phyloP scores from a whole-genome alignment of 2,329 filamentous ascomycete species.

The Fusarium duplospermum region DNA sequence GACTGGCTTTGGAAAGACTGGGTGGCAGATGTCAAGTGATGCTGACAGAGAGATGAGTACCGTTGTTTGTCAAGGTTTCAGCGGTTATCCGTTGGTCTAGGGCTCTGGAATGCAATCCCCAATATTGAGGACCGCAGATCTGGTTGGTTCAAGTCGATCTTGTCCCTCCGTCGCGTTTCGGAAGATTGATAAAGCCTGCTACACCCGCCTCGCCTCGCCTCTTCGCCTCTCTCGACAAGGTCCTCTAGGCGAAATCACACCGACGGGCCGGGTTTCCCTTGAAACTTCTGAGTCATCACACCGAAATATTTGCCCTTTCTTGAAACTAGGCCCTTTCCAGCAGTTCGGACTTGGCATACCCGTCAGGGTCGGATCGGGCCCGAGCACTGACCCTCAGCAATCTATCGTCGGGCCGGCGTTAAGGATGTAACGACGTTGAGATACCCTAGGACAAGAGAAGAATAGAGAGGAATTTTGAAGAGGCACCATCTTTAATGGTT shows the following conservation, averaged over 20 bases:
- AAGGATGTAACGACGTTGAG: neutral
- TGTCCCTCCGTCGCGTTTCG: neutral
- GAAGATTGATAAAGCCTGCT: neutral
- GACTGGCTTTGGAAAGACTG: conserved; percentile 3
- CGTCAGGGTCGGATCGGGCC: neutral
- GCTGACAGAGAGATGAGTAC: neutral
- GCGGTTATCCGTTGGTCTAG: neutral
- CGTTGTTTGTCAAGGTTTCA: neutral
- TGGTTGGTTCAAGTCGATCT: neutral
- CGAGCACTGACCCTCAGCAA: neutral
- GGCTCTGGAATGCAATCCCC: neutral
- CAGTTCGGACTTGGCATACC: neutral
- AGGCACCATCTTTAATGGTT: neutral
- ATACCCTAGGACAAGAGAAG: neutral
- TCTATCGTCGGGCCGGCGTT: neutral
- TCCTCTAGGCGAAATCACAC: neutral
- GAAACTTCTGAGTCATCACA: neutral
- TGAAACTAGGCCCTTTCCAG: neutral
- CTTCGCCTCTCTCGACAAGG: neutral
- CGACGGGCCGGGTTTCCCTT: neutral
- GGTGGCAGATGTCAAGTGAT: neutral
- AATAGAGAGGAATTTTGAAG: neutral
- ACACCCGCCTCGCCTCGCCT: neutral
- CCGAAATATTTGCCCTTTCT: neutral
- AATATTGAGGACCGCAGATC: neutral